These are phyloP conservation scores for Gnaphalium uliginosum DNA, from an alignment of 129 eudicot genomes.

Conservation along the genomic window DNA sequence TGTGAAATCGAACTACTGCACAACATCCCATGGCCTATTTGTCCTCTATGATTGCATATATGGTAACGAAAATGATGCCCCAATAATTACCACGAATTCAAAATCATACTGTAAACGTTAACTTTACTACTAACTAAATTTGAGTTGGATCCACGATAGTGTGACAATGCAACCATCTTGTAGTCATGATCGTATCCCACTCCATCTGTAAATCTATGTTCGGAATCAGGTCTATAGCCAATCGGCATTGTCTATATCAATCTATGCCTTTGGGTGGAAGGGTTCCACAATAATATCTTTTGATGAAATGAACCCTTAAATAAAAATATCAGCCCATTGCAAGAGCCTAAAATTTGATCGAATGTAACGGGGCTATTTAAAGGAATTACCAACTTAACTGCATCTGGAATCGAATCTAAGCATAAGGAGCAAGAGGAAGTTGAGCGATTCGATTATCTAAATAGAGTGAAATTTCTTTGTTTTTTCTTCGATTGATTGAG, in stretches of 20 bases:
- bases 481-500: no score
- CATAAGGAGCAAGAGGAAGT: no score
- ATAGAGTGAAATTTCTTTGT: no score
- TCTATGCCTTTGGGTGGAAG: neutral
- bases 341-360: no score
- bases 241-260: neutral
- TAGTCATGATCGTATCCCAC: slow-evolving; percentile 22
- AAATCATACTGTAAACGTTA: slow-evolving; percentile 15
- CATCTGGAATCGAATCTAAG: no score
- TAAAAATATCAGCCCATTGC: no score
- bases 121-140: neutral
- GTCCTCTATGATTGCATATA: neutral
- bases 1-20: neutral
- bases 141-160: neutral
- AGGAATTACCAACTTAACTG: no score
- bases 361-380: no score
- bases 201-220: neutral
- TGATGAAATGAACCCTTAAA: no score
- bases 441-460: no score
- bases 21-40: neutral
- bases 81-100: slow-evolving; percentile 1
- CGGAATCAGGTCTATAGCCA: neutral
- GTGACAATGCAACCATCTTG: slow-evolving; percentile 20
- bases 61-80: slow-evolving; percentile 20
- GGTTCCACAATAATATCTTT: no score